Percentiles rank a stretch among this genome's conserved stretches.
Conservation (phyloP, 768 basidiomycete species). For the Clavaria fumosa region DNA sequence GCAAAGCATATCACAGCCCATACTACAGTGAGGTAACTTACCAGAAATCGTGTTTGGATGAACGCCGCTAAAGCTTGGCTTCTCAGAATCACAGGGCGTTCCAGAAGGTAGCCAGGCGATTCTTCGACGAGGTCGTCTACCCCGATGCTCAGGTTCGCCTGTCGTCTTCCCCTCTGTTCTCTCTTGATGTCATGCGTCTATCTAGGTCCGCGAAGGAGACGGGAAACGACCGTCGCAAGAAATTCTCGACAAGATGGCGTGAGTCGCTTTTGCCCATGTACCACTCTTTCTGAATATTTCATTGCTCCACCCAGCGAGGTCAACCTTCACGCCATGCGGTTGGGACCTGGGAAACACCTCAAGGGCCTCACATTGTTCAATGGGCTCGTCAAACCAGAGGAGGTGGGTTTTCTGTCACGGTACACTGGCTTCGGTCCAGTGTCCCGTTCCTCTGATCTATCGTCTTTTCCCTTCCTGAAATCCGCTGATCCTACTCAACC, state of each 20-base stretch:
- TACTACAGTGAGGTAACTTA: conserved; percentile 54
- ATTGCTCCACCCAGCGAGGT: conserved; percentile 70
- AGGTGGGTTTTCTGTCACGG: conserved; percentile 31
- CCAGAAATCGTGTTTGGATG: conserved; percentile 18
- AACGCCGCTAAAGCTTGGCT: conserved; percentile 11
- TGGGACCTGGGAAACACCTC: conserved; percentile 87
- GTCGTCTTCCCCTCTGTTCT: neutral
- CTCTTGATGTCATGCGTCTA: conserved; percentile 20
- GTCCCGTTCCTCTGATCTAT: neutral
- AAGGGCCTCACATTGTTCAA: conserved; percentile 65
- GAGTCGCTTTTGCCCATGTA: conserved; percentile 12
- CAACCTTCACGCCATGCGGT: conserved; percentile 23
- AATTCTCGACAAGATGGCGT: conserved; percentile 64
- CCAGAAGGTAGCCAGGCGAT: conserved; percentile 47
- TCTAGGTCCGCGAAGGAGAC: conserved; percentile 61
- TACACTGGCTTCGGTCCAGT: neutral
- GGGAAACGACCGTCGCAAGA: conserved; percentile 74
- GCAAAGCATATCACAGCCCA: conserved; percentile 52
- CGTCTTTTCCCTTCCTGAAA: neutral
- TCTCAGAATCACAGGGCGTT: conserved; percentile 39
- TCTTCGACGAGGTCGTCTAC: conserved; percentile 53
- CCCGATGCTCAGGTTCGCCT: conserved; percentile 29
- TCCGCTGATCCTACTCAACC: conserved; percentile 11
- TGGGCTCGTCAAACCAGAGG: conserved; percentile 68
- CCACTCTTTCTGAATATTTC: neutral